These are phyloP conservation scores for Lobosporangium transversale DNA, from an alignment of 192 early-diverging fungal species.

Conservation along the genomic window DNA sequence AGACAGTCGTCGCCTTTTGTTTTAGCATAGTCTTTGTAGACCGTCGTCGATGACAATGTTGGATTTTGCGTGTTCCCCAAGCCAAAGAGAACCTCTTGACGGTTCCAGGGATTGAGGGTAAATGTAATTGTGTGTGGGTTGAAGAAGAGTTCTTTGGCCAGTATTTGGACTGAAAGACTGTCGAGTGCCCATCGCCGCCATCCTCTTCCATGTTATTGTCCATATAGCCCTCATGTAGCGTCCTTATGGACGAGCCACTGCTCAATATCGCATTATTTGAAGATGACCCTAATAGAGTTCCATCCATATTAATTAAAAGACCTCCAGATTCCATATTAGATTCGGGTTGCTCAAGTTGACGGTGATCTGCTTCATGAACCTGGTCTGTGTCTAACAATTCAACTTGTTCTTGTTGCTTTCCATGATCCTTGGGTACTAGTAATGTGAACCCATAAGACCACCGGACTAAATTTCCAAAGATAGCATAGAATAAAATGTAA, in stretches of 20 bases:
- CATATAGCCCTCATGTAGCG: neutral
- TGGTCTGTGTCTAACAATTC: too few species aligned
- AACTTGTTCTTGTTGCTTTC: neutral
- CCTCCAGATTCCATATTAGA: too few species aligned
- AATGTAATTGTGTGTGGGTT: slow-evolving; percentile 9
- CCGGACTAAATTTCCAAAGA: slow-evolving; percentile 79
- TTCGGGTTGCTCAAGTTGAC: too few species aligned
- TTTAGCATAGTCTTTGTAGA: neutral
- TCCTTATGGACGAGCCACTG: slow-evolving; percentile 12
- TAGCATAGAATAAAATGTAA: slow-evolving; percentile 83
- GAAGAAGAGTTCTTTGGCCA: slow-evolving; percentile 7
- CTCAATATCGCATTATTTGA: neutral
- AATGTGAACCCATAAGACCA: slow-evolving; percentile 81
- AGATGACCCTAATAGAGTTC: neutral
- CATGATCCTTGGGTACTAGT: slow-evolving; percentile 52
- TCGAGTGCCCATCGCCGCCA: neutral
- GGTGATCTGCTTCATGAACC: neutral
- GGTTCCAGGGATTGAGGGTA: neutral
- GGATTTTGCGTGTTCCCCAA: neutral
- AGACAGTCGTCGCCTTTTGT: neutral
- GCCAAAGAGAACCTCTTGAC: too few species aligned
- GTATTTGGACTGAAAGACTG: neutral
- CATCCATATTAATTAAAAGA: slow-evolving; percentile 18
- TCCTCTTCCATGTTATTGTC: neutral
- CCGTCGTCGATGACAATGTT: neutral